Evolutionary conservation across 2,329 filamentous ascomycete genomes (phyloP).

Genomic region (Lachnellula hyalina): DNA sequence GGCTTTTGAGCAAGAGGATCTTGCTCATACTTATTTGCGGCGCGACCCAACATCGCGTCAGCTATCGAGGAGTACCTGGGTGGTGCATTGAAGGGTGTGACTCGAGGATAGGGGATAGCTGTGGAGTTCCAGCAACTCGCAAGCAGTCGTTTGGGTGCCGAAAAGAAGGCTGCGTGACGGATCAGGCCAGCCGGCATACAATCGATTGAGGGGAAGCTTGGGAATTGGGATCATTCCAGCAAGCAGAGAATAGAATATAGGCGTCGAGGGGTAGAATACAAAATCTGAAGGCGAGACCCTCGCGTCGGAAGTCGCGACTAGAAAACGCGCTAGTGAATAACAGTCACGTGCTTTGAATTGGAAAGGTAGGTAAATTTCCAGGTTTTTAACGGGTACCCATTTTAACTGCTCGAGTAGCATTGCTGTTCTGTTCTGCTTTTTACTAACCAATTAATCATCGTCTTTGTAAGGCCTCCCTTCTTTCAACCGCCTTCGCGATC

Average conservation of each 20-base stretch:
- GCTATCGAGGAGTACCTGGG: slow-evolving; percentile 27
- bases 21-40: slow-evolving; percentile 19
- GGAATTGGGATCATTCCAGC: slow-evolving; percentile 14
- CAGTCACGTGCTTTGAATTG: background rate
- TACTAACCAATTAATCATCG: no score
- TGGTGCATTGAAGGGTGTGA: slow-evolving; percentile 19
- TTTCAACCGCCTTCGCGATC: no score
- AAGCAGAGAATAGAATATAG: background rate
- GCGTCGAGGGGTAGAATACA: background rate
- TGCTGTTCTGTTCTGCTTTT: no score
- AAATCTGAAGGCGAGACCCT: background rate
- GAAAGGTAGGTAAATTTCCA: no score
- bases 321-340: background rate
- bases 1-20: slow-evolving; percentile 20
- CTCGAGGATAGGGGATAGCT: slow-evolving; percentile 7
- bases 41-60: slow-evolving; percentile 32
- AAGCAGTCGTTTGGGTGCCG: slow-evolving; percentile 23
- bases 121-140: slow-evolving; percentile 26
- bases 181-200: slow-evolving; percentile 30
- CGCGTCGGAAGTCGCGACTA: slow-evolving; percentile 10
- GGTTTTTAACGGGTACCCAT: no score
- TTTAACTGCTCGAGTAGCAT: no score
- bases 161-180: slow-evolving; percentile 22
- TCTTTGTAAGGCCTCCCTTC: no score
- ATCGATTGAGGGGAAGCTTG: slow-evolving; percentile 15